Evolutionary conservation across 202 grass and related monocot species (phyloP), one percentile per base, ranked within the genome.

Genomic region (Zizania palustris): DNA sequence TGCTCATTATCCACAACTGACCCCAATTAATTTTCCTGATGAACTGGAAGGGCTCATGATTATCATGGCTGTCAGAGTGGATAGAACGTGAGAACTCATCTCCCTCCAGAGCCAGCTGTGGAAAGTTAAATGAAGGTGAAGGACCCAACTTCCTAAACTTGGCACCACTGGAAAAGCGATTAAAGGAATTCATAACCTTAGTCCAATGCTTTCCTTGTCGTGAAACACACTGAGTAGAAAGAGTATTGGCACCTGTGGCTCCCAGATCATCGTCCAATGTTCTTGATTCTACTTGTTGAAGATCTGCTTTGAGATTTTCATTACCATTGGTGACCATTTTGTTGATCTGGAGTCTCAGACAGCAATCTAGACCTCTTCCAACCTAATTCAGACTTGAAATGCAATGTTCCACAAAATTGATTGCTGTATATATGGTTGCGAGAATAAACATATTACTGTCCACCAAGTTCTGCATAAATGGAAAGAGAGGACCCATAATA

Each of bases 21-120:
- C 74, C 72, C 92, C 96, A 99, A 63, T 96, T 84, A 53, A 99
- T 84, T 89, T 87, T 92, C 83, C 84, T 89, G 67, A 93, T 82
- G 14, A 92, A 90, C 6, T 84, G 89, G 18, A 83, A 93, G 51
- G 76, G 73, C 11, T 90, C 65, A 15, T 44, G 67, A 21, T 44
- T 78, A 37, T 62, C 77, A 63, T 85, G 78, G 74, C 73, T 68
- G 35, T 88, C 80, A 34, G 87, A 92, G 76, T 76, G 85, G 60
- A 96, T 63, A 45, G 96, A 95, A 55, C 87, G 89, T 60, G 96
- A 99, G 66, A 96, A 73, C 45, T 90, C 91, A 74, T 99, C 96
- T 57, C 87, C 74, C 53, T 93, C 46, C 73, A 86, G 67, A 46
- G 92, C 83, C 12, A 96, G 70, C 63, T 95, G 92, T 62, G 60